Percentiles rank a stretch among this genome's conserved stretches.
phyloP scores from a whole-genome alignment of 2,329 filamentous ascomycete species.

The Colletotrichum shisoi region DNA sequence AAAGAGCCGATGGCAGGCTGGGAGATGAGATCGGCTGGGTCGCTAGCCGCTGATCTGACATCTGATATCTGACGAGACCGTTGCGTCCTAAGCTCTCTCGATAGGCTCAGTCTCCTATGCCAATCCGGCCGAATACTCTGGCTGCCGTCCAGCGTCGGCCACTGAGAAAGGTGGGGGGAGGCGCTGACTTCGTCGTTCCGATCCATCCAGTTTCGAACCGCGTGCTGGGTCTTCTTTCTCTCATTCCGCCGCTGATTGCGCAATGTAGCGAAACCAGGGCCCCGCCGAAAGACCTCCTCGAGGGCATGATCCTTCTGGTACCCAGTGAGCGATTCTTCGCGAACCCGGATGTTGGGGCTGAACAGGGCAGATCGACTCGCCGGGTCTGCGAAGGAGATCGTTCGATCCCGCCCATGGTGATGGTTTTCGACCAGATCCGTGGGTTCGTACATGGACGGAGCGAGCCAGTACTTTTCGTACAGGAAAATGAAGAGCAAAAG shows the following conservation, averaged over 20 bases:
- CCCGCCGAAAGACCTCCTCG: slow-evolving; percentile 86
- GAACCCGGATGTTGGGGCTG: slow-evolving; percentile 73
- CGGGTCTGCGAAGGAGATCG: slow-evolving; percentile 66
- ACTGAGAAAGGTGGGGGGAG: slow-evolving; percentile 56
- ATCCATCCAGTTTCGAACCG: slow-evolving; percentile 92
- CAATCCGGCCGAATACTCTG: slow-evolving; percentile 53
- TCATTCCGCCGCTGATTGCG: slow-evolving; percentile 69
- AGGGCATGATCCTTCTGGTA: slow-evolving; percentile 89
- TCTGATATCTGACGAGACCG: slow-evolving; percentile 63
- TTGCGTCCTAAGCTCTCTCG: slow-evolving; percentile 56
- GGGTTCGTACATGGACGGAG: slow-evolving; percentile 78
- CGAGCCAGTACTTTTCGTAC: slow-evolving; percentile 84
- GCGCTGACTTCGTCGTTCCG: slow-evolving; percentile 63
- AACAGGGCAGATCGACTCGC: slow-evolving; percentile 69
- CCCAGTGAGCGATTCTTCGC: slow-evolving; percentile 86
- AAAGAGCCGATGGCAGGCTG: slow-evolving; percentile 37
- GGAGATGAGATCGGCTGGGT: slow-evolving; percentile 69
- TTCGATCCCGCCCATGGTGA: slow-evolving; percentile 58
- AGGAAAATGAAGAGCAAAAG: slow-evolving; percentile 85
- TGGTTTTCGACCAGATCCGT: slow-evolving; percentile 84
- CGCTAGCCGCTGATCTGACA: slow-evolving; percentile 67
- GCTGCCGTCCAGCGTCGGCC: slow-evolving; percentile 58
- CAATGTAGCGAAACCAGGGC: slow-evolving; percentile 70
- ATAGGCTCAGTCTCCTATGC: slow-evolving; percentile 63
- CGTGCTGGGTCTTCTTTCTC: slow-evolving; percentile 77